Evolutionary conservation across 768 basidiomycete species (phyloP), one percentile per base, ranked within the genome.

Genomic region (Stropharia rugosoannulata): DNA sequence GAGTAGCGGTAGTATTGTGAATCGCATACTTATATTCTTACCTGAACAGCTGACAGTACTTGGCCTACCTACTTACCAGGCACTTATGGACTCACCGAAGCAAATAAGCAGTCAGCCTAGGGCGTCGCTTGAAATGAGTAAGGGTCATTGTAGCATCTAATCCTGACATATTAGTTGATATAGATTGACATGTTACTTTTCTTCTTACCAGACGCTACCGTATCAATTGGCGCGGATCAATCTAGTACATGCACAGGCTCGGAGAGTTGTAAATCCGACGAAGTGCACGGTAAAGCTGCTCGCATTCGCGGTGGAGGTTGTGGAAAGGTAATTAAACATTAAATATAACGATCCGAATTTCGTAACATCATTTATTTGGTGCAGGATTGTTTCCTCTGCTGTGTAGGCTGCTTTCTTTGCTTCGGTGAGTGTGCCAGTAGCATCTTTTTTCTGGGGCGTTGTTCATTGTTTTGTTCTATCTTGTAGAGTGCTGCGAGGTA

Each of bases 381-480:
- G n/a, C 35, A 59, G 58, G 51, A 48, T 18, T 59, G 55, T 36
- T 62, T 54, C 51, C 42, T 59, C 9, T 54, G 42, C 16, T 46
- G 52, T 37, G 49, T 60, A n/a, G 19, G 54, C 16, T 36, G 54
- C 27, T 56, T 62, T 39, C 38, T 59, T 0, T 59, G 58, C 46
- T 55, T 55, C 16, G 58, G 58, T 59, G 32, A 54, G 55, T 50
- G 18, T 18, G 22, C n/a, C n/a, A n/a, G 10, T 3, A 22, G 18
- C 16, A 22, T 19, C 5, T 10, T 11, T 16, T 16, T 22, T 16
- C 42, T 43, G 8, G 10, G 3, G 4, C 16, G 16, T 43, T 18
- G 5, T 43, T 43, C 15, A 43, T 43, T 22, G 42, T 22, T 10
- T 22, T 22, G 12, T 25, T 25, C 11, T 27, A 27, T 12, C 12